Conservation (phyloP, 2,329 filamentous ascomycete species). For the Stemphylium vesicarium region DNA sequence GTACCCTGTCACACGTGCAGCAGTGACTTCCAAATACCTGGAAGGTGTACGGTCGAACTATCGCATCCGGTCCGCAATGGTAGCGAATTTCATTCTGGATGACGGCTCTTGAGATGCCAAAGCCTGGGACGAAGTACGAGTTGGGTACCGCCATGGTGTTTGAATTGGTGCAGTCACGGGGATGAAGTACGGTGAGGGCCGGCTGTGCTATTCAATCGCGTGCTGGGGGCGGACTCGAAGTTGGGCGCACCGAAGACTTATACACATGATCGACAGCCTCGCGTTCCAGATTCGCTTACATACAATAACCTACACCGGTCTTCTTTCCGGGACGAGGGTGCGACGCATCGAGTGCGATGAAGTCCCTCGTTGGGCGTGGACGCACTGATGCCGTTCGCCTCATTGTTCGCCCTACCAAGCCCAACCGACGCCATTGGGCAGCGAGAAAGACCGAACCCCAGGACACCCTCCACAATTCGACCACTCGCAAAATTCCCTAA, state of each 20-base stretch:
- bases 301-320: constrained; percentile 19
- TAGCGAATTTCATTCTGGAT: constrained; percentile 54
- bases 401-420: constrained; percentile 37
- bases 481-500: constrained; percentile 12
- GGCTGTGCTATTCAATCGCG: constrained; percentile 16
- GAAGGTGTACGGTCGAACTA: constrained; percentile 52
- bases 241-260: constrained; percentile 31
- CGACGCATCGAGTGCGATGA: constrained; percentile 10
- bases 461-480: constrained; percentile 17
- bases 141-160: constrained; percentile 40
- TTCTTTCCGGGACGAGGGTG: constrained; percentile 8
- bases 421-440: constrained; percentile 37
- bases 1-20: constrained; percentile 9
- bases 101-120: constrained; percentile 52
- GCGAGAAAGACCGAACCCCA: constrained; percentile 25
- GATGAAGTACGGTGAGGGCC: constrained; percentile 15
- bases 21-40: constrained; percentile 37
- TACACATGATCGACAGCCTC: constrained; percentile 20
- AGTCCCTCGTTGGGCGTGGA: constrained; percentile 31
- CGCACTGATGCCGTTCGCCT: constrained; percentile 39
- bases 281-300: constrained; percentile 11
- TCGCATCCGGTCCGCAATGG: constrained; percentile 52
- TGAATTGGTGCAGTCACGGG: constrained; percentile 1
- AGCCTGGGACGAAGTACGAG: constrained; percentile 53
- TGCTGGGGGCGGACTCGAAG: constrained; percentile 21